These are phyloP conservation scores for Hypocreales sp. DNA, from an alignment of 2,329 filamentous ascomycete genomes.

Conservation along the genomic window DNA sequence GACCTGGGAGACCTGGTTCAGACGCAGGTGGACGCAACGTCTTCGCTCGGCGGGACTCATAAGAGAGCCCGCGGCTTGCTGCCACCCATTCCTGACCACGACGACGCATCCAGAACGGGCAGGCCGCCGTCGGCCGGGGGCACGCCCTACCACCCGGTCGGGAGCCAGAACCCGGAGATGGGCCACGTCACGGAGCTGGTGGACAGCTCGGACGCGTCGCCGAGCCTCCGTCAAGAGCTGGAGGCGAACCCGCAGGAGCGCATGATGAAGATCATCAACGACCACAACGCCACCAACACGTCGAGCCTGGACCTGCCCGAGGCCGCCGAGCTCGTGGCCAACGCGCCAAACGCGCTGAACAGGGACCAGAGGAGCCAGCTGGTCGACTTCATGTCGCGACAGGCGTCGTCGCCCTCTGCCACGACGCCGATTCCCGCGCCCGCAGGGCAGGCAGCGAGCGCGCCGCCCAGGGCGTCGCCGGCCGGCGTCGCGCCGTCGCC, in stretches of 20 bases:
- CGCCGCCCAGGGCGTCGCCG: not conserved
- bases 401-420: constrained; percentile 13
- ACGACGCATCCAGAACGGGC: constrained; percentile 11
- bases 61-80: constrained; percentile 39
- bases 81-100: constrained; percentile 32
- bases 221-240: constrained; percentile 38
- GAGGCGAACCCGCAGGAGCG: constrained; percentile 42
- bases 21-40: constrained; percentile 22
- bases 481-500: constrained; percentile 4
- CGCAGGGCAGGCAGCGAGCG: not conserved
- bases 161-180: constrained; percentile 25
- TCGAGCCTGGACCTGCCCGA: constrained; percentile 36
- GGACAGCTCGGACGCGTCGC: constrained; percentile 33
- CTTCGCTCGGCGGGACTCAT: constrained; percentile 22
- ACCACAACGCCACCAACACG: constrained; percentile 40
- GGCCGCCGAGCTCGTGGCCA: constrained; percentile 31
- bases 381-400: constrained; percentile 42
- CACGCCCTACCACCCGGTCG: constrained; percentile 9
- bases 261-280: constrained; percentile 52
- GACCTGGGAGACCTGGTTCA: constrained; percentile 45
- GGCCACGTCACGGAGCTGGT: constrained; percentile 46
- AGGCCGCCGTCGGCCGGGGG: constrained; percentile 14
- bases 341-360: constrained; percentile 36
- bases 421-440: constrained; percentile 8
- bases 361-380: constrained; percentile 43